These are phyloP conservation scores for Tylopilus intermedius DNA, from an alignment of 768 basidiomycete species.

Conservation along the genomic window DNA sequence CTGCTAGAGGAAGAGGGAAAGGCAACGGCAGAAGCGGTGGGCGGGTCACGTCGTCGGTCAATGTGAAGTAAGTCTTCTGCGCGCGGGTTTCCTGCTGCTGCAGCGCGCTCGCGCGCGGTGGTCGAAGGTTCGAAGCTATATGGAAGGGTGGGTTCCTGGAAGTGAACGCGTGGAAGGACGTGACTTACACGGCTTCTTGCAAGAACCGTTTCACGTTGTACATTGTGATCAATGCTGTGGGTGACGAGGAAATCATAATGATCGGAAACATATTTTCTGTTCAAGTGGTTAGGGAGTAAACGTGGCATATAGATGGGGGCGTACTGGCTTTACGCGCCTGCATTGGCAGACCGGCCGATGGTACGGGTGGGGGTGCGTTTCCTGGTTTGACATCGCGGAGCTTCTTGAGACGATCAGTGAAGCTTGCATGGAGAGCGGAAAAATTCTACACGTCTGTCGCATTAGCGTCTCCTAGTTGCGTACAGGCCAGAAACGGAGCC, in stretches of 20 bases:
- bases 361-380: constrained; percentile 35
- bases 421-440: constrained; percentile 56
- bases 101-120: constrained; percentile 63
- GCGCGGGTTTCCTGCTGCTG: constrained; percentile 64
- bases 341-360: constrained; percentile 35
- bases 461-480: not conserved
- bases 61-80: constrained; percentile 86
- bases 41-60: constrained; percentile 69
- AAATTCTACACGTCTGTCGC: constrained; percentile 59
- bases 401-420: constrained; percentile 75
- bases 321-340: constrained; percentile 67
- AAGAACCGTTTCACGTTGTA: constrained; percentile 86
- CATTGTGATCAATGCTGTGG: constrained; percentile 71
- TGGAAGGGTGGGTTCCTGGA: not conserved
- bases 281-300: too few relatives aligned
- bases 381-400: constrained; percentile 62
- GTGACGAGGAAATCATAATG: constrained; percentile 92
- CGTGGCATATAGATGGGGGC: constrained; percentile 19
- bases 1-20: constrained; percentile 9
- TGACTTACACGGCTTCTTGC: constrained; percentile 74
- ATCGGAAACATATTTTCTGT: constrained; percentile 82
- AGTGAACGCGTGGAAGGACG: not conserved
- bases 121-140: constrained; percentile 70
- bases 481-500: constrained; percentile 20
- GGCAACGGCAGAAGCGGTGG: constrained; percentile 19